A percentile compares a stretch with the other conserved stretches of the same genome.
Conservation (phyloP, 495 filamentous ascomycete genomes). For the Endocarpon pusillum region DNA sequence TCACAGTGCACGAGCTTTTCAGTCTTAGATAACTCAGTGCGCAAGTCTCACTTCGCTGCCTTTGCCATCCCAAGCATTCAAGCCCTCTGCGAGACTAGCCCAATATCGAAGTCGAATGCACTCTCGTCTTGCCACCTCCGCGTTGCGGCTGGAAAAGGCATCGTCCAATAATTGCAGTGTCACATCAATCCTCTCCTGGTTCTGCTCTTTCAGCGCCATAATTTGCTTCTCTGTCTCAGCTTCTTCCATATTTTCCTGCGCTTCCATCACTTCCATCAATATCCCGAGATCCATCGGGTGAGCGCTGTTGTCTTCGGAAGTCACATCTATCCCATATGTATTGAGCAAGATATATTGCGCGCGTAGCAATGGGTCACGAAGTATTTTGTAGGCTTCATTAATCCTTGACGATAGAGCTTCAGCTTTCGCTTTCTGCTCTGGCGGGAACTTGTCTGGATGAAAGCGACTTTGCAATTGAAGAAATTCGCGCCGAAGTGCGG, state of each 20-base stretch:
- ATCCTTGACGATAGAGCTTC: conserved; percentile 60
- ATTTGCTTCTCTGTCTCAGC: conserved; percentile 48
- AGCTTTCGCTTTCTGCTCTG: conserved; percentile 38
- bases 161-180: conserved; percentile 40
- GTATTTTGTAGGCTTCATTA: conserved; percentile 78
- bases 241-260: conserved; percentile 69
- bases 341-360: conserved; percentile 66
- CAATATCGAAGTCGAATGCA: conserved; percentile 74
- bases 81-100: conserved; percentile 67
- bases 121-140: conserved; percentile 48
- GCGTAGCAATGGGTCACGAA: conserved; percentile 54
- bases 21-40: no score
- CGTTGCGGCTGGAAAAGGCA: conserved; percentile 49
- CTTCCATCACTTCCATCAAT: conserved; percentile 76
- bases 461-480: conserved; percentile 59
- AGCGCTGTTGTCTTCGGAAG: conserved; percentile 41
- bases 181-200: conserved; percentile 44
- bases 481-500: conserved; percentile 63
- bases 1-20: no score
- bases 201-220: conserved; percentile 39
- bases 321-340: conserved; percentile 54
- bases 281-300: conserved; percentile 52
- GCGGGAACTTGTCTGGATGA: conserved; percentile 66
- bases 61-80: conserved; percentile 72
- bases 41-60: conserved; percentile 42